phyloP scores from a whole-genome alignment of 495 filamentous ascomycete species.

The Jackrogersella multiformis region DNA sequence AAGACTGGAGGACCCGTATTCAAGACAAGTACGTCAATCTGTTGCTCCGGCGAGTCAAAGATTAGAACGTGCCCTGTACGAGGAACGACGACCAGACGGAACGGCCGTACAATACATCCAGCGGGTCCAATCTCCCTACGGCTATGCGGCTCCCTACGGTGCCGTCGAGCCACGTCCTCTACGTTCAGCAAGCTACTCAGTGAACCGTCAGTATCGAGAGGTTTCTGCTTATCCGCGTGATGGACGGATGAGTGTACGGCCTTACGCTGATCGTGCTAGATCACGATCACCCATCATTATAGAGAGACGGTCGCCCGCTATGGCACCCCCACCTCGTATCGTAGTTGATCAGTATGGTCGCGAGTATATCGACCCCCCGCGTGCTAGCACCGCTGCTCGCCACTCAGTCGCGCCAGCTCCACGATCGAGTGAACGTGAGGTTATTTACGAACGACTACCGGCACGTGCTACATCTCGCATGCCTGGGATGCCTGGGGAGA shows the following conservation, averaged over 20 bases:
- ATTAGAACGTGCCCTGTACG: constrained; percentile 37
- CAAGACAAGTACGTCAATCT: constrained; percentile 40
- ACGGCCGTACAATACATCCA: constrained; percentile 55
- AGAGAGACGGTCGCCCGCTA: constrained; percentile 57
- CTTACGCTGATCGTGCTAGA: constrained; percentile 63
- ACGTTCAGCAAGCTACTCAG: constrained; percentile 69
- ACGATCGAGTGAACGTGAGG: constrained; percentile 53
- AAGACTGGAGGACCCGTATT: constrained; percentile 37
- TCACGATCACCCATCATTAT: constrained; percentile 65
- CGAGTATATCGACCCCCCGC: constrained; percentile 70
- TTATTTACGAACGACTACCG: constrained; percentile 58
- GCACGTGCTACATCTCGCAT: constrained; percentile 63
- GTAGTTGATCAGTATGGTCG: constrained; percentile 76
- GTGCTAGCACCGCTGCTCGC: constrained; percentile 54
- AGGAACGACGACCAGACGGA: constrained; percentile 45
- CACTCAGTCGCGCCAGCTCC: constrained; percentile 55
- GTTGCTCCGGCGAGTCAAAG: constrained; percentile 39
- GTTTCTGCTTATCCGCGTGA: constrained; percentile 44
- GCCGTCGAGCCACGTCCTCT: constrained; percentile 56
- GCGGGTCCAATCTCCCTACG: constrained; percentile 59
- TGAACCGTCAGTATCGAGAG: constrained; percentile 71
- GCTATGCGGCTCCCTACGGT: constrained; percentile 57
- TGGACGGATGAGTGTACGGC: constrained; percentile 55
- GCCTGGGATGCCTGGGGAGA: constrained; percentile 57
- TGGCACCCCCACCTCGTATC: constrained; percentile 68